Base-by-base conservation (phyloP, 176 grass and related monocot genomes). In the Alopecurus myosuroides region DNA sequence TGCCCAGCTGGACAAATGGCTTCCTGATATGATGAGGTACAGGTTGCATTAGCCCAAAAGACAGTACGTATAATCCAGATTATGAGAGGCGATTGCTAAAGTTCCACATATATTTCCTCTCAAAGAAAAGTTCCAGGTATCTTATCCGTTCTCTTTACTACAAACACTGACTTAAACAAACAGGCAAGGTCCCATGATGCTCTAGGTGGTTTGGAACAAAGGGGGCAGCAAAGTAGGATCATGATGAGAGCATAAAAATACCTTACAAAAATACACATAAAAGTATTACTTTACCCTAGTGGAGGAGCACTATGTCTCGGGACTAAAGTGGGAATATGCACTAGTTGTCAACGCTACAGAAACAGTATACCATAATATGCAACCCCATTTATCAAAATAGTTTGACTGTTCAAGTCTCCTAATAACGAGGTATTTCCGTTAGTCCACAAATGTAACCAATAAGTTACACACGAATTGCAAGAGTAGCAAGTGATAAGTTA, bases 191-290 rank as follows among this genome's bases (percentile, higher is more conserved):
- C 84, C 76, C 70, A 73, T 78, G 63, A 71, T 77, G 81, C 51
- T 74, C 29, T 77, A 46, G 33, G 63, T 76, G 88, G 86, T 85
- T 85, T 33, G 74, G 77, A 82, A 85, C 62, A 45, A 85, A 81
- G 86, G 86, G 77, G 70, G 78, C 82, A 91, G 29, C 77, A 88
- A 88, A 88, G 86, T 89, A 85, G 85, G 36, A 85, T 91, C 86
- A 91, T 81, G 85, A 90, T 90, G 56, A 48, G 22, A 74, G 55
- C 79, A 83, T 48, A 83, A 74, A 83, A 83, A 66, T 58, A 37
- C 72, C 79, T 79, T 86, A 83, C 11, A 86, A 86, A 86, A 86
- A 86, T 44, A 73, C 28, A 25, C 65, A 86, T 73, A 22, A 83
- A 79, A 89, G 42, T 51, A 86, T 76, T 70, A 37, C 74, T 73